Percentiles rank a stretch among this genome's conserved stretches.
phyloP scores from a whole-genome alignment of 2,329 filamentous ascomycete species.

The Claviceps paspali region DNA sequence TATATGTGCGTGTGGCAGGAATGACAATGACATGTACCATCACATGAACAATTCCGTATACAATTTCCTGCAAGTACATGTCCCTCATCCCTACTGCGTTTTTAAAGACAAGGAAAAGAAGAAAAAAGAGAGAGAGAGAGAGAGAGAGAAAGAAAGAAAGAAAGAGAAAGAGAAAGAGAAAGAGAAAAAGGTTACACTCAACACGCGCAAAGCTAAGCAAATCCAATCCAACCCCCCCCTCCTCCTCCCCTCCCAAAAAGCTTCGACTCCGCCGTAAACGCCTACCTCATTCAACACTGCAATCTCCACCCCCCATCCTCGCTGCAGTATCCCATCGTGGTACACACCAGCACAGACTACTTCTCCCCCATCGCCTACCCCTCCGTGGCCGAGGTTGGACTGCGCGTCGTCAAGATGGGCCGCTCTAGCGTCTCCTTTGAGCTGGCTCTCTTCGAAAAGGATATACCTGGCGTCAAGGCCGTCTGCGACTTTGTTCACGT shows the following conservation, averaged over 20 bases:
- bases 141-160: too few species aligned
- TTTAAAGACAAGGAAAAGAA: too few species aligned
- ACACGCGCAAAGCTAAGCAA: too few species aligned
- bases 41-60: conserved; percentile 90
- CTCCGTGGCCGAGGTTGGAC: conserved; percentile 61
- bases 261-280: conserved; percentile 82
- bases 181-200: too few species aligned
- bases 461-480: conserved; percentile 58
- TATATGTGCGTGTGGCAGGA: too few species aligned
- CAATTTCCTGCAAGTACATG: conserved; percentile 53
- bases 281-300: conserved; percentile 70
- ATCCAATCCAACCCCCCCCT: neutral
- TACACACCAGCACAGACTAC: conserved; percentile 74
- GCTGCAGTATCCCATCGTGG: conserved; percentile 65
- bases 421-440: conserved; percentile 84
- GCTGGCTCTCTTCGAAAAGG: conserved; percentile 68
- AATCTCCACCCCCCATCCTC: conserved; percentile 55
- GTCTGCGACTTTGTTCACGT: conserved; percentile 81
- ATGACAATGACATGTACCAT: conserved; percentile 88
- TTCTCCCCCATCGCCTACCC: conserved; percentile 73
- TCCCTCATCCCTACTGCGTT: too few species aligned
- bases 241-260: conserved; percentile 18
- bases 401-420: conserved; percentile 73
- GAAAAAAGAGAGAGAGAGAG: too few species aligned
- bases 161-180: too few species aligned